Base-by-base conservation (phyloP, 768 basidiomycete genomes). In the Artomyces pyxidatus region DNA sequence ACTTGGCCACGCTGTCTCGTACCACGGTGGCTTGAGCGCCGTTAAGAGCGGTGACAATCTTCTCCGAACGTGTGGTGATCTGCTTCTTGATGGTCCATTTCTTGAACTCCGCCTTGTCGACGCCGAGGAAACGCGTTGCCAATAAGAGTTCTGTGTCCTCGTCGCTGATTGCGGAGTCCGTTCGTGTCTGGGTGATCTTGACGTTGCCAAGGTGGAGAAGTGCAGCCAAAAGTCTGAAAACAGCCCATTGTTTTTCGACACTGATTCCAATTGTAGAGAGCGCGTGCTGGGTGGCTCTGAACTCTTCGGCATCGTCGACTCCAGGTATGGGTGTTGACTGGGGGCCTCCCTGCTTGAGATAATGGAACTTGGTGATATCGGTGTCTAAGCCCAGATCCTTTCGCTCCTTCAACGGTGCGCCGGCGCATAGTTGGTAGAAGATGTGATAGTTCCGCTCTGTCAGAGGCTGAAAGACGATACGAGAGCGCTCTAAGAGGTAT, bases 41-140 rank as follows among this genome's bases (percentile, higher is more conserved):
- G 67, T 80, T 93, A 55, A 99, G 71, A 45, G 81, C 68, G 0
- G 91, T 92, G 21, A 95, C 78, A 51, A 99, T 98, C 76, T 95
- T 98, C 71, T 99, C 96, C 14, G 83, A 81, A 38, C 96, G 81
- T 1, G 96, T 96, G 22, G 80, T 80, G 54, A 99, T 87, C 68
- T 98, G 96, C 68, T 94, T 98, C 76, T 98, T 98, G 69, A 96
- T 68, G 1, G 89, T 94, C 96, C 96, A 99, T 66, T 89, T 97
- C 74, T 90, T 97, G 78, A 99, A 99, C 52, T 98, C 96, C 16
- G 81, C 76, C 26, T 88, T 71, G 45, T 87, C 83, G 48, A 99
- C 80, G 11, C 96, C 96, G 40, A 99, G 74, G 63, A 99, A 88
- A 3, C 86, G 81, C 2, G 92, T 92, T 16, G 93, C 85, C 37